Evolutionary conservation across 768 basidiomycete species (phyloP).

Genomic region (Lentinula boryana): DNA sequence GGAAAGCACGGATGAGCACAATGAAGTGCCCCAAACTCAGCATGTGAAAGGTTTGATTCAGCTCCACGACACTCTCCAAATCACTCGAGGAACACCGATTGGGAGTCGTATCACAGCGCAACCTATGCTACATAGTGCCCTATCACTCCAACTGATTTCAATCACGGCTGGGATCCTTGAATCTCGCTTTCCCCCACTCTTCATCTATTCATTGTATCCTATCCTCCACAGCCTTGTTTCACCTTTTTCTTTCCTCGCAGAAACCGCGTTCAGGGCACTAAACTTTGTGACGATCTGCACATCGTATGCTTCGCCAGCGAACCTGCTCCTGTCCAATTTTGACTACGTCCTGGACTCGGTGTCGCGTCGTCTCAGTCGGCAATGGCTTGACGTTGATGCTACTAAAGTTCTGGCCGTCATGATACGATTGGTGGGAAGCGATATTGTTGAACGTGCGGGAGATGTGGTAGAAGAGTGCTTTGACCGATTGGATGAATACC

Average conservation of each 20-base stretch:
- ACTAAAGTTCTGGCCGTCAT: constrained; percentile 84
- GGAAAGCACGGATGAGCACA: not conserved
- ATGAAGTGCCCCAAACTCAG: constrained; percentile 40
- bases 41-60: constrained; percentile 60
- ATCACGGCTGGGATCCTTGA: constrained; percentile 67
- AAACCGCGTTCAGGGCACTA: constrained; percentile 73
- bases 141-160: constrained; percentile 73
- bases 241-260: constrained; percentile 54
- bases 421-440: constrained; percentile 79
- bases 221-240: constrained; percentile 84
- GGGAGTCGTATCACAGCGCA: constrained; percentile 32
- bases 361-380: constrained; percentile 72
- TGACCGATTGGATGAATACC: constrained; percentile 92
- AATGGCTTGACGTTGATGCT: constrained; percentile 83
- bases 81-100: constrained; percentile 31
- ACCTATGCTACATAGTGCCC: constrained; percentile 57
- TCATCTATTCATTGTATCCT: constrained; percentile 80
- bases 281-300: constrained; percentile 63
- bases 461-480: constrained; percentile 98
- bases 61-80: constrained; percentile 52
- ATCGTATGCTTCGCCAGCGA: constrained; percentile 85
- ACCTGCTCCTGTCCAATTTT: constrained; percentile 89
- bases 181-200: constrained; percentile 61
- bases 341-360: constrained; percentile 94
- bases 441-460: constrained; percentile 83